A percentile compares a stretch with the other conserved stretches of the same genome.
phyloP scores from a whole-genome alignment of 192 early-diverging fungal genomes.

The Coemansia sp. region DNA sequence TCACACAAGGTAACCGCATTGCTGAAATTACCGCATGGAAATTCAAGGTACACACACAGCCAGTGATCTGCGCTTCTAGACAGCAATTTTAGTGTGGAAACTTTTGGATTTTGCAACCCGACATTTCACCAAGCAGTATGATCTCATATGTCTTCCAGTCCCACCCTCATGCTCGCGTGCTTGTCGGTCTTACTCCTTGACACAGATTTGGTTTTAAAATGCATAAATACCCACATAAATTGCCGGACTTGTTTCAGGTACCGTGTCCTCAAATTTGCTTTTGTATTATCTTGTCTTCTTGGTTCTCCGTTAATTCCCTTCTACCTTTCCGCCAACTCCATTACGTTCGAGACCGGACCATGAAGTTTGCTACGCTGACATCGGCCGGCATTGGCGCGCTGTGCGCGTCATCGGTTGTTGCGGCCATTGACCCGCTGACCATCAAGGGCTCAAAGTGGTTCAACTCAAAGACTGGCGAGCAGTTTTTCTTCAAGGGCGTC shows the following conservation, averaged over 20 bases:
- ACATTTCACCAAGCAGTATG: background rate
- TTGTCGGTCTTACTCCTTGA: background rate
- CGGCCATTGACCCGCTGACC: slow-evolving; percentile 59
- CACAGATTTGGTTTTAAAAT: background rate
- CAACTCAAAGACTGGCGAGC: slow-evolving; percentile 65
- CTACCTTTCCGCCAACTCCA: background rate
- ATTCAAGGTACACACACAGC: no score
- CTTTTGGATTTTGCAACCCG: background rate
- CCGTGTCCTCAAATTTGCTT: background rate
- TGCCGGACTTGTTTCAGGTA: background rate
- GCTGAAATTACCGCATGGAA: no score
- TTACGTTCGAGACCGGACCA: background rate
- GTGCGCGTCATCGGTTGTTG: slow-evolving; percentile 6
- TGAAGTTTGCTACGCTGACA: slow-evolving; percentile 2
- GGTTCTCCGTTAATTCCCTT: background rate
- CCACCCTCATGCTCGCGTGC: background rate
- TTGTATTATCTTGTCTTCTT: background rate
- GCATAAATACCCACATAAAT: background rate
- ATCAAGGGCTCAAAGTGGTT: slow-evolving; percentile 74
- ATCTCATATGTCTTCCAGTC: background rate
- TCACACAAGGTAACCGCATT: no score
- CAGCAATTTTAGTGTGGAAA: background rate
- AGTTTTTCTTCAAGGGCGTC: slow-evolving; percentile 75
- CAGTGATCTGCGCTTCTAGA: background rate
- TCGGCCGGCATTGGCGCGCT: slow-evolving; percentile 3